A percentile compares a stretch with the other conserved stretches of the same genome.
Evolutionary conservation across 2,329 filamentous ascomycete genomes (phyloP).

Genomic region (Pestalotiopsis sp.): DNA sequence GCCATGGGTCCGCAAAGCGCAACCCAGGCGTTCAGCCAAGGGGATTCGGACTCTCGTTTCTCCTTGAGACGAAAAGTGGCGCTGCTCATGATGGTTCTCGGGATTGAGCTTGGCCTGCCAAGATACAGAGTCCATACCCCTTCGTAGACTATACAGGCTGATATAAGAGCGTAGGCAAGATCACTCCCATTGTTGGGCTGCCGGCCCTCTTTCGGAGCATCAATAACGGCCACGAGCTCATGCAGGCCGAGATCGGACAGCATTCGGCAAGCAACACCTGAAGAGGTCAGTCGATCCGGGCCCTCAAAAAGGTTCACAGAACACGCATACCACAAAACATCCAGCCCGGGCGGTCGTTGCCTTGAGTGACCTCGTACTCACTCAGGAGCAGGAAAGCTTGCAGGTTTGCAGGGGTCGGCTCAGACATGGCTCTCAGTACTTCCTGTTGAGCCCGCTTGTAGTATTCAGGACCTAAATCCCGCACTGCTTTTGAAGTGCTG

Average conservation of each 20-base stretch:
- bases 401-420: not conserved
- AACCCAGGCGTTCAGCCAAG: not conserved
- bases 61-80: not conserved
- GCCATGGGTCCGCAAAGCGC: not conserved
- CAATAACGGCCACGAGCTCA: not conserved
- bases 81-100: not conserved
- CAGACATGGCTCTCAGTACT: not conserved
- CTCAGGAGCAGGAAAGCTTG: not conserved
- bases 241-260: not conserved
- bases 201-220: not conserved
- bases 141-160: not conserved
- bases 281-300: not conserved
- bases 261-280: not conserved
- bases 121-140: not conserved
- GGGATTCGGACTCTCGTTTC: not conserved
- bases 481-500: not conserved
- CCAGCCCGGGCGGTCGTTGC: not conserved
- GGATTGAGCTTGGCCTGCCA: not conserved
- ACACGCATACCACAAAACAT: not conserved
- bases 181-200: not conserved
- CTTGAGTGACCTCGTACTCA: not conserved
- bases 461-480: not conserved
- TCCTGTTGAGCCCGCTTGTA: not conserved
- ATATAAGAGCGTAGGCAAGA: not conserved
- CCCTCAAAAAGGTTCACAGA: not conserved